phyloP scores from a whole-genome alignment of 2,329 filamentous ascomycete genomes.

The Daldinia eschscholtzii region DNA sequence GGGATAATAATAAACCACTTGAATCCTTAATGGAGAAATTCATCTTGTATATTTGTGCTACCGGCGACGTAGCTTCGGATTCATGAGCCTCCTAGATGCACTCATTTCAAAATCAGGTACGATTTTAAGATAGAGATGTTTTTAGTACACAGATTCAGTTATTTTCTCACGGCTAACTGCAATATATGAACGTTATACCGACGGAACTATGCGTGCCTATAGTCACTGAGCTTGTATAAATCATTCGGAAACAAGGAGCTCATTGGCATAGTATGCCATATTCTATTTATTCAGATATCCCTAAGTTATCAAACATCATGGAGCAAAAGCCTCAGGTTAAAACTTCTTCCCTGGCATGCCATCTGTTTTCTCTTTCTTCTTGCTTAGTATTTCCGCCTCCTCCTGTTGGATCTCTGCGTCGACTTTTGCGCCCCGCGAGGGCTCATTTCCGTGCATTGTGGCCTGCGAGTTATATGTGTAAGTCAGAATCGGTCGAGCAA shows the following conservation, averaged over 20 bases:
- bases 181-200: too few species aligned
- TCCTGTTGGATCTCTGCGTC: conserved; percentile 50
- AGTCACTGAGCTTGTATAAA: too few species aligned
- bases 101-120: too few species aligned
- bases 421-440: conserved; percentile 46
- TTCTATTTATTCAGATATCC: neutral
- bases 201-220: too few species aligned
- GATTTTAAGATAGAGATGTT: too few species aligned
- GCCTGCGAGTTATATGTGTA: conserved; percentile 39
- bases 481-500: neutral
- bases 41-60: too few species aligned
- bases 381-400: conserved; percentile 46
- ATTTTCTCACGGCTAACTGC: too few species aligned
- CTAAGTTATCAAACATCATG: neutral
- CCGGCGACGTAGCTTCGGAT: too few species aligned
- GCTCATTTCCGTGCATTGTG: conserved; percentile 46
- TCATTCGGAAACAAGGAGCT: neutral
- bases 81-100: too few species aligned
- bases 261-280: neutral
- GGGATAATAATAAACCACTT: too few species aligned
- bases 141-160: too few species aligned
- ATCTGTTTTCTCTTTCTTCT: conserved; percentile 47
- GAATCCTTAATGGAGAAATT: too few species aligned
- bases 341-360: conserved; percentile 45
- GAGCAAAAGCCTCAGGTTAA: neutral